These are phyloP conservation scores for Penicillium cataractarum DNA, from an alignment of 495 filamentous ascomycete species.

Conservation along the genomic window DNA sequence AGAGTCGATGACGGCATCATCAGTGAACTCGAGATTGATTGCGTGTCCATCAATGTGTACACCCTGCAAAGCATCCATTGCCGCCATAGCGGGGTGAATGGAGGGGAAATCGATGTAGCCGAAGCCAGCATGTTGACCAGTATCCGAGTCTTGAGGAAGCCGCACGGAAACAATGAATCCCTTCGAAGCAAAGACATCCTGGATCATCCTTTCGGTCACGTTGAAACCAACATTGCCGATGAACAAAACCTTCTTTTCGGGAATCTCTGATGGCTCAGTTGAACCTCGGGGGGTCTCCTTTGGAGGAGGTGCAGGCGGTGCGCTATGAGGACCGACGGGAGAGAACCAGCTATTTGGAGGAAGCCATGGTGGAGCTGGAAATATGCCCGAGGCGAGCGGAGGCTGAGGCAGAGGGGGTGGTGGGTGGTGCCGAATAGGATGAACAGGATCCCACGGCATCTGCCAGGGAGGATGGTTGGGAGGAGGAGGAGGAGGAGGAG, in stretches of 20 bases:
- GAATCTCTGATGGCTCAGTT: slow-evolving; percentile 7
- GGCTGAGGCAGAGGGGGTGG: slow-evolving; percentile 19
- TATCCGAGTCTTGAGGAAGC: slow-evolving; percentile 82
- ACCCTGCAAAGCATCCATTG: slow-evolving; percentile 74
- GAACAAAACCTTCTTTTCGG: slow-evolving; percentile 78
- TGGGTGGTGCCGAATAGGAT: slow-evolving; percentile 20
- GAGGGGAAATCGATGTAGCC: slow-evolving; percentile 83
- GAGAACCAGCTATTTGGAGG: slow-evolving; percentile 3
- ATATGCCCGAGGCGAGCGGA: slow-evolving; percentile 9
- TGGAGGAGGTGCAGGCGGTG: slow-evolving; percentile 8
- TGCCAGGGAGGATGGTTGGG: slow-evolving; percentile 1
- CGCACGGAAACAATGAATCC: slow-evolving; percentile 72
- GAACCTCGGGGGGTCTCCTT: not conserved
- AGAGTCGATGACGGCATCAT: slow-evolving; percentile 33
- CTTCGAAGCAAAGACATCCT: slow-evolving; percentile 74
- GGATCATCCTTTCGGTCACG: slow-evolving; percentile 71
- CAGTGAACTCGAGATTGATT: slow-evolving; percentile 85
- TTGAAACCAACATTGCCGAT: slow-evolving; percentile 91
- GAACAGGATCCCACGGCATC: slow-evolving; percentile 2
- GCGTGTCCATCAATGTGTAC: slow-evolving; percentile 75
- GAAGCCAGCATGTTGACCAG: slow-evolving; percentile 85
- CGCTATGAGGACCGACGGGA: not conserved
- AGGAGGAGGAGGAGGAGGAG: slow-evolving; percentile 3
- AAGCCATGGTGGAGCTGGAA: slow-evolving; percentile 8
- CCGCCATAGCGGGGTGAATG: slow-evolving; percentile 76